Percentiles rank a stretch among this genome's conserved stretches.
These are phyloP conservation scores for Kodamaea neixiangensis DNA, from an alignment of 805 yeast species.

Conservation along the genomic window DNA sequence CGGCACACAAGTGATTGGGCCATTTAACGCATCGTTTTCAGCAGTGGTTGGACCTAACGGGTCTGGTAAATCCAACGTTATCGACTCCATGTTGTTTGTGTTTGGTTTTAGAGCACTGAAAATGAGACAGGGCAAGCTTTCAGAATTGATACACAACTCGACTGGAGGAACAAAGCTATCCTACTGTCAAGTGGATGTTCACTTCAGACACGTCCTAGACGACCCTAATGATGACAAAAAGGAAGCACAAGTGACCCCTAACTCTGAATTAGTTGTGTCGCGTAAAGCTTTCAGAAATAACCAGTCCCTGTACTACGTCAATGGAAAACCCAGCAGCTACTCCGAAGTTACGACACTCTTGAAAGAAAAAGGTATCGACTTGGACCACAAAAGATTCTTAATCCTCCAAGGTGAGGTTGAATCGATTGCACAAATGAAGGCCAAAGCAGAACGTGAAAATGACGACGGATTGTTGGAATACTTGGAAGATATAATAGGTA, in stretches of 20 bases:
- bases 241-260: conserved; percentile 40
- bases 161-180: conserved; percentile 57
- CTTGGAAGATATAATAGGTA: conserved; percentile 95
- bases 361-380: conserved; percentile 82
- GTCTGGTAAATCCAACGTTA: conserved; percentile 95
- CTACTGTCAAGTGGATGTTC: conserved; percentile 88
- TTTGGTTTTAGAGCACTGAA: conserved; percentile 96
- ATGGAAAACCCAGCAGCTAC: conserved; percentile 68
- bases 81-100: conserved; percentile 93
- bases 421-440: conserved; percentile 97
- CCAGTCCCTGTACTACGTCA: conserved; percentile 74
- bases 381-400: conserved; percentile 91
- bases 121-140: conserved; percentile 94
- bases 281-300: conserved; percentile 80
- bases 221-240: conserved; percentile 35
- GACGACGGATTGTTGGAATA: conserved; percentile 95
- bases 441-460: conserved; percentile 88
- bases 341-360: conserved; percentile 75
- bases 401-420: conserved; percentile 98
- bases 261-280: conserved; percentile 66
- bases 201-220: conserved; percentile 78
- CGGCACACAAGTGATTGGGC: conserved; percentile 90
- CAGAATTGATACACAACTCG: conserved; percentile 91
- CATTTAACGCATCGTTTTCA: conserved; percentile 89
- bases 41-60: conserved; percentile 99